Base-by-base conservation (phyloP, 305 asterid genomes). In the Fraxinus latifolia region DNA sequence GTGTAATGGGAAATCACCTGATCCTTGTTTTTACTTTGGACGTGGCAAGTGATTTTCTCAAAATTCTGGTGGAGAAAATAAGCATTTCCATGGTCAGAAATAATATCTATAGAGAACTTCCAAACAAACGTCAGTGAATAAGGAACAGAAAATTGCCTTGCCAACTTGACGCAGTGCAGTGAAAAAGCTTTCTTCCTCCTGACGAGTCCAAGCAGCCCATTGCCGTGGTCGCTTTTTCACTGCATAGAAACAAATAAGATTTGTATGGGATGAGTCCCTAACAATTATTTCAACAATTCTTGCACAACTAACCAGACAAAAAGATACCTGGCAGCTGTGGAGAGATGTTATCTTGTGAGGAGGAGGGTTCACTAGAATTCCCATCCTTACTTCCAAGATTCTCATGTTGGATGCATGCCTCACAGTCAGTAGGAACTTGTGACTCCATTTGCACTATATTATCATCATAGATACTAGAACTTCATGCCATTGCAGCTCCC, bases 121-220 rank as follows among this genome's bases (percentile, higher is more conserved):
- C 33, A 68, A 34, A 75, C 25, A 36, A 62, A 82, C 60, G 80
- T 34, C 72, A 17, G 74, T 72, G 44, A 17, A 82, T 65, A 50
- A 34, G 82, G 29, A 62, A 84, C 79, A 81, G 77, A 67, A 60
- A 33, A 81, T 89, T 89, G 87, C 99, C 98, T 96, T 96, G 86
- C 99, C 98, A 91, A 94, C 97, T 90, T 91, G 99, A 80, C 98
- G 97, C 81, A 96, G 85, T 72, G 98, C 99, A 81, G 91, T 85
- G 82, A 96, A 96, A 85, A 96, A 96, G 79, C 95, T 92, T 87
- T 96, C 98, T 88, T 94, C 99, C 88, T 96, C 99, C 82, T 94
- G 95, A 77, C 97, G 98, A 60, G 99, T 96, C 99, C 99, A 96
- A 84, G 99, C 99, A 90, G 99, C 98, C 99, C 99, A 96, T 87